Base-by-base conservation (phyloP, 2,329 filamentous ascomycete species). In the Colletotrichum nymphaeae region DNA sequence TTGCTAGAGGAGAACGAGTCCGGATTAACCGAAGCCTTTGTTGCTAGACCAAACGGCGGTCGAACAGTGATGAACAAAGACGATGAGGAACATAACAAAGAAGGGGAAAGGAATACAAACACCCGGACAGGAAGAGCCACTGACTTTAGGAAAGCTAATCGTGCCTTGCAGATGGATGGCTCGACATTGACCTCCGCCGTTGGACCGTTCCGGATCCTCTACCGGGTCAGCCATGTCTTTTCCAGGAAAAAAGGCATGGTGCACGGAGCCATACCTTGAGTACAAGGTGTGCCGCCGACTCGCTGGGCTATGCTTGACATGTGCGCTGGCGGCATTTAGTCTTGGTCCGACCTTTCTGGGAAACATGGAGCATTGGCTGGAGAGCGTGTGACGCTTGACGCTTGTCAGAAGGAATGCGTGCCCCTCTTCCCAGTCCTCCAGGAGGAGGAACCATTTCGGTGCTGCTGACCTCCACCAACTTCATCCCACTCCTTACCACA, bases 101-200 rank as follows among this genome's bases (percentile, higher is more conserved):
- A 67, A 55, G 26, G 46, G 67, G 24, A 32, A 16, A 42, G 14
- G 16, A 16, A 42, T 53, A 63, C 14, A 63, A 19, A 19, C 69
- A 71, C 35, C 63, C 32, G 2, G 56, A 57, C 32, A 42, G 37
- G 58, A 52, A 49, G 14, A 64, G 37, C 63, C 56, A 66, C 55
- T 57, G 62, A 49, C 67, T 73, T 73, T 58, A 57, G 56, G 59
- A 73, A 73, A 73, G 60, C 67, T 73, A 60, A 73, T 73, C 67
- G 71, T 66, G 71, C 60, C 71, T 71, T 70, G 60, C 71, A 70
- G 67, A 66, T 73, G 67, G 60, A 66, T 73, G 67, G 67, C 71
- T 56, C 67, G 67, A 73, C 71, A 70, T 73, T 66, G 71, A 73
- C 71, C 71, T 71, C 49, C 49, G 67, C 56, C 56, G 71, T 73